Conservation (phyloP, 805 yeast species). For the Barnettozyma botsteinii region DNA sequence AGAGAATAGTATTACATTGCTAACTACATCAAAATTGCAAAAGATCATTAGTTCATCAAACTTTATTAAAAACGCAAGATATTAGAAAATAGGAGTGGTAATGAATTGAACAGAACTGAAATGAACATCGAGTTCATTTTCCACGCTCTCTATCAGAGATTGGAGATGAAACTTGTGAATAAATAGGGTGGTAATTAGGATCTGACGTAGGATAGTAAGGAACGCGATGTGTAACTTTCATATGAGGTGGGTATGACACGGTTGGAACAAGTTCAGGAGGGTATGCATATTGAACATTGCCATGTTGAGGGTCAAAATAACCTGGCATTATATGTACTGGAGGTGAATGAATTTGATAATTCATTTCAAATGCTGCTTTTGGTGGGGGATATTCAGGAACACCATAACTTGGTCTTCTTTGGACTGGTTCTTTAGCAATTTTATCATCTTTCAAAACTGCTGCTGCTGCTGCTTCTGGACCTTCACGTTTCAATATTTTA, state of each 20-base stretch:
- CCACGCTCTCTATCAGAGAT: background rate
- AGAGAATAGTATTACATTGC: no score
- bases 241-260: background rate
- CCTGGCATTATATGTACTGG: background rate
- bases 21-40: no score
- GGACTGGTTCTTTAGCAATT: conserved; percentile 5
- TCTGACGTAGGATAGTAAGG: background rate
- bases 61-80: background rate
- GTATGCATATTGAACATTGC: background rate
- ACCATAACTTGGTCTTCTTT: conserved; percentile 4
- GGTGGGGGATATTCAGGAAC: background rate
- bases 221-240: background rate
- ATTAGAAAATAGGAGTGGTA: background rate
- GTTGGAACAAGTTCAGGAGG: background rate
- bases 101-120: background rate
- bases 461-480: conserved; percentile 25
- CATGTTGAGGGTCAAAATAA: background rate
- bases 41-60: no score
- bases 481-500: conserved; percentile 48
- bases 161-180: background rate
- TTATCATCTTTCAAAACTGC: conserved; percentile 16
- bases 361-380: background rate
- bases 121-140: background rate
- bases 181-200: background rate
- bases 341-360: background rate